A percentile compares a stretch with the other conserved stretches of the same genome.
phyloP scores from a whole-genome alignment of 2,329 filamentous ascomycete species.

The Ceratocystis smalleyi region DNA sequence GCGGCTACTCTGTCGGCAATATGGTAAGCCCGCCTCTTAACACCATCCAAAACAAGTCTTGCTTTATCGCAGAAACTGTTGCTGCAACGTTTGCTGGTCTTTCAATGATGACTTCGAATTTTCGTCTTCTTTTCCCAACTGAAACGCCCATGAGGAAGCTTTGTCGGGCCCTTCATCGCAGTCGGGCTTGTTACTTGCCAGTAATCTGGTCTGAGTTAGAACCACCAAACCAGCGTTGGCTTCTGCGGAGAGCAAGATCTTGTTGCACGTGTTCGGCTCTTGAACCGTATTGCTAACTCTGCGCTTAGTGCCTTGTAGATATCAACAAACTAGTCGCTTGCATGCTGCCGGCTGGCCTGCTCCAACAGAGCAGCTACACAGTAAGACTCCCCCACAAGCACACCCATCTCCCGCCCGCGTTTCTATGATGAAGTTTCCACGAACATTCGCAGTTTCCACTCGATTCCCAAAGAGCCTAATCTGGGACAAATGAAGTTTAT shows the following conservation, averaged over 20 bases:
- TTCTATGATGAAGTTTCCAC: slow-evolving; percentile 56
- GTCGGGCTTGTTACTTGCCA: slow-evolving; percentile 70
- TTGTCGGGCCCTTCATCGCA: slow-evolving; percentile 44
- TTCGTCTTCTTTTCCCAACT: slow-evolving; percentile 74
- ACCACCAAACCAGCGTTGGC: slow-evolving; percentile 15
- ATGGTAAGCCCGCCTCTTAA: neutral
- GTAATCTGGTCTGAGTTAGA: slow-evolving; percentile 61
- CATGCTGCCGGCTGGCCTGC: neutral
- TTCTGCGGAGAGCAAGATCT: neutral
- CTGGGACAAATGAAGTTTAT: slow-evolving; percentile 51
- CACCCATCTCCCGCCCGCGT: slow-evolving; percentile 8
- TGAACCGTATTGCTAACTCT: slow-evolving; percentile 6
- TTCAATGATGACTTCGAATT: slow-evolving; percentile 58
- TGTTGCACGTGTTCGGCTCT: slow-evolving; percentile 17
- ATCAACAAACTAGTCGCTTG: neutral
- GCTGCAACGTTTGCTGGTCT: slow-evolving; percentile 16
- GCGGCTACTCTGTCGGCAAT: neutral
- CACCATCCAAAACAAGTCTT: neutral
- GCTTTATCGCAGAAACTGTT: neutral
- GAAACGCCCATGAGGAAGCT: slow-evolving; percentile 77
- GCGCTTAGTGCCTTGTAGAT: neutral
- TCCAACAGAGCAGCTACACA: neutral
- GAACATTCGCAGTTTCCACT: slow-evolving; percentile 83
- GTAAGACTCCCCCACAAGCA: slow-evolving; percentile 4
- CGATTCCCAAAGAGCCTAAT: slow-evolving; percentile 54